Percentiles rank a stretch among this genome's conserved stretches.
Conservation (phyloP, 1,139 yeast genomes). For the Pichia sp. region DNA sequence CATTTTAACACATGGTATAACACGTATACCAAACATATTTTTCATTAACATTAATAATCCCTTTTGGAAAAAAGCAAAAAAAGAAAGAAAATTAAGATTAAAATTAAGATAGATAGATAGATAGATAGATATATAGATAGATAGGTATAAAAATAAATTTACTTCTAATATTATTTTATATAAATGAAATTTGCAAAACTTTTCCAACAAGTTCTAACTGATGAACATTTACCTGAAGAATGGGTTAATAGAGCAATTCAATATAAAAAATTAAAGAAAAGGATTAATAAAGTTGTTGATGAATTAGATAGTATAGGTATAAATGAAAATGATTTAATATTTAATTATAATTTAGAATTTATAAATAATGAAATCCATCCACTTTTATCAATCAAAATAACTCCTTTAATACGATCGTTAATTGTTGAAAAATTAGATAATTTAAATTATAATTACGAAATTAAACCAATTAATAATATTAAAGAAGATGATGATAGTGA, state of each 20-base stretch:
- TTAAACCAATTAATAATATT: slow-evolving; percentile 33
- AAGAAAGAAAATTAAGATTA: no score
- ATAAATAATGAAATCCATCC: slow-evolving; percentile 20
- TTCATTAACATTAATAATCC: no score
- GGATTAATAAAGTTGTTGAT: slow-evolving; percentile 54
- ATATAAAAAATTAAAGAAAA: slow-evolving; percentile 63
- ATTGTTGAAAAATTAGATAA: slow-evolving; percentile 19
- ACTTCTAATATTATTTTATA: slow-evolving; percentile 62
- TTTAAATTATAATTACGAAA: slow-evolving; percentile 22
- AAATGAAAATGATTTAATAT: slow-evolving; percentile 38
- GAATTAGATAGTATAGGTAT: slow-evolving; percentile 53
- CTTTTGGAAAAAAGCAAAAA: no score
- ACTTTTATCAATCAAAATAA: slow-evolving; percentile 17
- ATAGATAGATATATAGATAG: no score
- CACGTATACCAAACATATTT: no score
- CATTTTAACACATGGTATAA: no score
- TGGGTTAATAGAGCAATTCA: slow-evolving; percentile 70
- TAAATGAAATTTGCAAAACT: slow-evolving; percentile 78
- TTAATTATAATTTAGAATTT: slow-evolving; percentile 28
- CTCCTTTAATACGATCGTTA: slow-evolving; percentile 18
- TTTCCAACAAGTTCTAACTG: slow-evolving; percentile 54
- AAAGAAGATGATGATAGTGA: background rate
- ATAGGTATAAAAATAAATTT: no score
- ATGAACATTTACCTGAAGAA: slow-evolving; percentile 57
- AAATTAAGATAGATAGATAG: no score